These are phyloP conservation scores for Priceomyces castillae DNA, from an alignment of 805 yeast genomes.

Conservation along the genomic window DNA sequence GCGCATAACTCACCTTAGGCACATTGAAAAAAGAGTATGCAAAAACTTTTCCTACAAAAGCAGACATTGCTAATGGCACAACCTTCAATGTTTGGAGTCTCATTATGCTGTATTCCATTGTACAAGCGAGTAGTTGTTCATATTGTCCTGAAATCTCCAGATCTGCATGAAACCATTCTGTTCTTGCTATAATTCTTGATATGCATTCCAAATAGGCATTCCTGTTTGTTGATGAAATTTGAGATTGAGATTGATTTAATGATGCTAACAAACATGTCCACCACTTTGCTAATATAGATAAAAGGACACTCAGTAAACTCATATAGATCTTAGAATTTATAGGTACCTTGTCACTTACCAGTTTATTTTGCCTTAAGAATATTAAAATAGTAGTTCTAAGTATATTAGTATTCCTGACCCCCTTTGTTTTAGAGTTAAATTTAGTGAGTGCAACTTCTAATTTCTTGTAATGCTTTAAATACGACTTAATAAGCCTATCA, in stretches of 20 bases:
- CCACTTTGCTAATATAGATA: conserved; percentile 45
- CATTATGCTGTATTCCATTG: conserved; percentile 51
- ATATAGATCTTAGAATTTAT: conserved; percentile 23
- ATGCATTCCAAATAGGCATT: conserved; percentile 55
- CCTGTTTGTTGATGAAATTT: conserved; percentile 45
- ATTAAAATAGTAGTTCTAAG: conserved; percentile 48
- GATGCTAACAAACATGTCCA: conserved; percentile 47
- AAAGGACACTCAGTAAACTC: conserved; percentile 31
- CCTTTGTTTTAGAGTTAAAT: conserved; percentile 39
- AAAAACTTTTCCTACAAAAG: conserved; percentile 68
- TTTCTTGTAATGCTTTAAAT: conserved; percentile 32
- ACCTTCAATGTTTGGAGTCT: conserved; percentile 47
- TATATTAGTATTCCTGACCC: conserved; percentile 43
- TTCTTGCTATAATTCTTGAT: conserved; percentile 46
- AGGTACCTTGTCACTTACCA: conserved; percentile 20
- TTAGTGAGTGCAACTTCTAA: conserved; percentile 45
- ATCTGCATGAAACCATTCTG: conserved; percentile 42
- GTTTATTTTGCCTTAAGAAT: conserved; percentile 31
- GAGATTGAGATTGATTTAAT: conserved; percentile 18
- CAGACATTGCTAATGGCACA: conserved; percentile 54
- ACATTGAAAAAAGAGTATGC: conserved; percentile 60
- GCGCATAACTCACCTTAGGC: conserved; percentile 54
- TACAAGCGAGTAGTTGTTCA: conserved; percentile 41
- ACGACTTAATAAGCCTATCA: conserved; percentile 17
- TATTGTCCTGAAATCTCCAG: conserved; percentile 24